phyloP scores from a whole-genome alignment of 2,329 filamentous ascomycete genomes.

The Xylaria sp. region DNA sequence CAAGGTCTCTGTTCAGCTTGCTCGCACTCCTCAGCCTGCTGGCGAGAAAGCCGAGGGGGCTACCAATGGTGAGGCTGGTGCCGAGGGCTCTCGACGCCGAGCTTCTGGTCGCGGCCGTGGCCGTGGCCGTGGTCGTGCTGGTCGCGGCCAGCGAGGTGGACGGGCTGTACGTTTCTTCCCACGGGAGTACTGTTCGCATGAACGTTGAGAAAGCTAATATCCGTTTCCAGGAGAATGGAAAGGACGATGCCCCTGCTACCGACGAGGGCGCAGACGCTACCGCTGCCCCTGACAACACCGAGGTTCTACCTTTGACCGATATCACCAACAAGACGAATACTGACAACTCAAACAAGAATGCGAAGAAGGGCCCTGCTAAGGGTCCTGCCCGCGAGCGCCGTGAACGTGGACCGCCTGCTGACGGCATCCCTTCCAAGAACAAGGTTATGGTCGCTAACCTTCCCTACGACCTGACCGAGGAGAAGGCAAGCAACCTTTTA shows the following conservation, averaged over 20 bases:
- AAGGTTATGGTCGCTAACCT: constrained; percentile 99
- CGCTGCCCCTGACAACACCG: constrained; percentile 54
- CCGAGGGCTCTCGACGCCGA: constrained; percentile 66
- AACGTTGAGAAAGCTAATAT: constrained; percentile 19
- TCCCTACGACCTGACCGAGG: constrained; percentile 95
- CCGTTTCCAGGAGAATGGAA: constrained; percentile 44
- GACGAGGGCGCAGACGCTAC: constrained; percentile 53
- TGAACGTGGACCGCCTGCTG: constrained; percentile 93
- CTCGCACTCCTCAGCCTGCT: constrained; percentile 90
- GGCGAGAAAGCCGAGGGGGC: constrained; percentile 73
- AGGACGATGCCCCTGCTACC: constrained; percentile 48
- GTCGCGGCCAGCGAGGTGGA: constrained; percentile 64
- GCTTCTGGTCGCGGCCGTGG: constrained; percentile 68
- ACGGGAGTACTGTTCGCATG: neutral
- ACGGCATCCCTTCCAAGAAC: constrained; percentile 97
- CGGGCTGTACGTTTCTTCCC: constrained; percentile 51
- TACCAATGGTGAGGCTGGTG: constrained; percentile 74
- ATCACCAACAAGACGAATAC: constrained; percentile 57
- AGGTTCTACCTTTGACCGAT: constrained; percentile 56
- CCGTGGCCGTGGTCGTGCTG: constrained; percentile 67
- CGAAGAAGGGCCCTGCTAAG: constrained; percentile 54
- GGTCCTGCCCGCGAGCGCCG: constrained; percentile 64
- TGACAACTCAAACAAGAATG: constrained; percentile 37
- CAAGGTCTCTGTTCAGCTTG: constrained; percentile 98
- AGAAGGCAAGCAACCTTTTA: constrained; percentile 74